Percentiles rank a stretch among this genome's conserved stretches.
Evolutionary conservation across 495 filamentous ascomycete species (phyloP).

Genomic region (Podospora bellae-mahoneyi): DNA sequence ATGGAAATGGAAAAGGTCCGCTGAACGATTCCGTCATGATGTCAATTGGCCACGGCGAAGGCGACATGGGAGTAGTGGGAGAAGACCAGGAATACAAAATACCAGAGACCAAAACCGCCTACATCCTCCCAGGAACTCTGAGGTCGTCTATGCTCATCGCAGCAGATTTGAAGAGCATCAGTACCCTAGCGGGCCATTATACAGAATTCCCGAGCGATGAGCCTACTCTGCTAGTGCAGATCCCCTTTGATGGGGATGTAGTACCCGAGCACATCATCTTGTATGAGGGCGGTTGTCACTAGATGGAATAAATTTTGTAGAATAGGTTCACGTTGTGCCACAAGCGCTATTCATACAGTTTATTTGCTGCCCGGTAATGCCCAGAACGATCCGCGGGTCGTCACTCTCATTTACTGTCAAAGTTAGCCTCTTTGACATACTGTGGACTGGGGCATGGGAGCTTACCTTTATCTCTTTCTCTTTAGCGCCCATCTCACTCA

Average conservation of each 20-base stretch:
- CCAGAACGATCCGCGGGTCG: neutral
- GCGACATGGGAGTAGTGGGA: neutral
- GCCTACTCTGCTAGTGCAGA: constrained; percentile 30
- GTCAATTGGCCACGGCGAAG: neutral
- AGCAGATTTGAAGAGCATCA: constrained; percentile 27
- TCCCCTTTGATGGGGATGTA: constrained; percentile 26
- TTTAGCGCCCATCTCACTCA: neutral
- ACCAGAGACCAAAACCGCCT: constrained; percentile 23
- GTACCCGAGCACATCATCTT: constrained; percentile 24
- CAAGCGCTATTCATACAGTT: neutral
- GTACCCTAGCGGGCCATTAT: constrained; percentile 28
- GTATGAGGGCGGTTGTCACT: constrained; percentile 25
- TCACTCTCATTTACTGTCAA: neutral
- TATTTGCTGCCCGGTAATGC: neutral
- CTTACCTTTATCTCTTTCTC: neutral
- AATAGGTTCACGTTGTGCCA: neutral
- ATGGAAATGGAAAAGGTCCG: neutral
- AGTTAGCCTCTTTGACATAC: neutral
- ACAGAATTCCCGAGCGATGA: constrained; percentile 34
- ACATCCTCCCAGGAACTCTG: constrained; percentile 28
- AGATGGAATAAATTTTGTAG: neutral
- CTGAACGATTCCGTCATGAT: neutral
- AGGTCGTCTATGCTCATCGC: constrained; percentile 29
- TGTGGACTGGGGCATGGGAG: neutral
- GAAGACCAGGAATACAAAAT: neutral